Evolutionary conservation across 352 stramenopile genomes (phyloP).

Genomic region (Phytophthora foliorum): DNA sequence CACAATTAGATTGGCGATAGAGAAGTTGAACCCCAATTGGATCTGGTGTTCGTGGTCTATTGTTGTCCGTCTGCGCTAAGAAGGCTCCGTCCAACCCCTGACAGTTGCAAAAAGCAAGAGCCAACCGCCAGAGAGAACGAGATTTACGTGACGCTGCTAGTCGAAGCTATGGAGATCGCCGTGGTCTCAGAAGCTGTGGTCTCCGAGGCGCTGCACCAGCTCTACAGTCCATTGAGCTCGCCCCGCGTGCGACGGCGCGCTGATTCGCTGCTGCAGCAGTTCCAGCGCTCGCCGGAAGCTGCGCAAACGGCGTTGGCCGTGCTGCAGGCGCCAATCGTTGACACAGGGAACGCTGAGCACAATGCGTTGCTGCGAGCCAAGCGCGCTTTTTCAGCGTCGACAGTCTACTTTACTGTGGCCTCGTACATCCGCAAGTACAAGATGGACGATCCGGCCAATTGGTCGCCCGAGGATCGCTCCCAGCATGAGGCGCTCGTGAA

Average conservation of each 20-base stretch:
- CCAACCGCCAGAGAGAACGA: constrained; percentile 1
- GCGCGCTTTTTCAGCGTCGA: constrained; percentile 76
- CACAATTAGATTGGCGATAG: too few relatives aligned
- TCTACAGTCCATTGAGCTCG: constrained; percentile 78
- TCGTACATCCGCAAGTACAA: constrained; percentile 82
- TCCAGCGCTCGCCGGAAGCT: constrained; percentile 80
- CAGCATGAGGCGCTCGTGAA: constrained; percentile 68
- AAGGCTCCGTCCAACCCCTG: not conserved
- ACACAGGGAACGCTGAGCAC: constrained; percentile 35
- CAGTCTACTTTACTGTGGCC: constrained; percentile 74
- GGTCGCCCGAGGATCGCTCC: constrained; percentile 58
- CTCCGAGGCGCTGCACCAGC: constrained; percentile 70
- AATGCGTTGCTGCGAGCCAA: constrained; percentile 55
- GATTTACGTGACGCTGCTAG: not conserved
- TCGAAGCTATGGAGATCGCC: constrained; percentile 52
- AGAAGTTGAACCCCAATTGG: constrained; percentile 6
- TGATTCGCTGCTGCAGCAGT: constrained; percentile 79
- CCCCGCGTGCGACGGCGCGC: constrained; percentile 72
- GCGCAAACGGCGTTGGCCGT: constrained; percentile 62
- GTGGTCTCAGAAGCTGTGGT: constrained; percentile 50
- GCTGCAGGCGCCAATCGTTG: constrained; percentile 59
- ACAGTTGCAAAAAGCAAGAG: constrained; percentile 26
- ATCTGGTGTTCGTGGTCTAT: constrained; percentile 21
- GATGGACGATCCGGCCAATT: constrained; percentile 61
- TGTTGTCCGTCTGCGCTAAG: constrained; percentile 14